A percentile compares a stretch with the other conserved stretches of the same genome.
Conservation (phyloP, 139 green algal genomes). For the Chlorella vulgaris region DNA sequence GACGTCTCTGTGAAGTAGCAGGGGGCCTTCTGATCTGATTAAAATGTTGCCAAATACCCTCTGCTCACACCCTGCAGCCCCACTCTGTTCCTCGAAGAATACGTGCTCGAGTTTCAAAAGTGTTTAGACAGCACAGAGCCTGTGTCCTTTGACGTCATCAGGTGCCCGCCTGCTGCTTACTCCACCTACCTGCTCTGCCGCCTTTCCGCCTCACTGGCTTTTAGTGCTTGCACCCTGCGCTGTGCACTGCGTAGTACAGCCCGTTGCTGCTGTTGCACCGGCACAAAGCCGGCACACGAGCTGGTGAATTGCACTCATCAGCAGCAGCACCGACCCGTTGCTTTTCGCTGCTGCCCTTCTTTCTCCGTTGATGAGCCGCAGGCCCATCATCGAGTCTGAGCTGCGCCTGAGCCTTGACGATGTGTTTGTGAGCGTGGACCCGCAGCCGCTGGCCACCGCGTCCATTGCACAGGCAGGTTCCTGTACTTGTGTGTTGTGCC, state of each 20-base stretch:
- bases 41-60: not conserved
- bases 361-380: not conserved
- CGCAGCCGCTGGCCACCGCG: conserved; percentile 83
- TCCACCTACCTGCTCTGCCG: not conserved
- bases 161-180: not conserved
- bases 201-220: not conserved
- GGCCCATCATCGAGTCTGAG: conserved; percentile 61
- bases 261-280: too few species aligned
- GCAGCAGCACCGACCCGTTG: too few species aligned
- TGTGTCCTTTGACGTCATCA: conserved; percentile 80
- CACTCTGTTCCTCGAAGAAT: conserved; percentile 94
- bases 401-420: conserved; percentile 68
- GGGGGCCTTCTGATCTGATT: not conserved
- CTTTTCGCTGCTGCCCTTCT: too few species aligned
- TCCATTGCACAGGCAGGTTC: conserved; percentile 82
- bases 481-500: too few species aligned
- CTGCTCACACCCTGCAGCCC: too few species aligned
- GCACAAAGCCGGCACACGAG: too few species aligned
- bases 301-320: too few species aligned
- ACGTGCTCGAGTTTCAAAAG: conserved; percentile 96
- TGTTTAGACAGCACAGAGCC: conserved; percentile 85
- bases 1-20: not conserved
- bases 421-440: conserved; percentile 89
- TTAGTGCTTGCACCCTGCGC: too few species aligned
- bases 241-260: too few species aligned